Evolutionary conservation across 2,329 filamentous ascomycete species (phyloP).

Genomic region (Colletotrichum lindemuthianum): DNA sequence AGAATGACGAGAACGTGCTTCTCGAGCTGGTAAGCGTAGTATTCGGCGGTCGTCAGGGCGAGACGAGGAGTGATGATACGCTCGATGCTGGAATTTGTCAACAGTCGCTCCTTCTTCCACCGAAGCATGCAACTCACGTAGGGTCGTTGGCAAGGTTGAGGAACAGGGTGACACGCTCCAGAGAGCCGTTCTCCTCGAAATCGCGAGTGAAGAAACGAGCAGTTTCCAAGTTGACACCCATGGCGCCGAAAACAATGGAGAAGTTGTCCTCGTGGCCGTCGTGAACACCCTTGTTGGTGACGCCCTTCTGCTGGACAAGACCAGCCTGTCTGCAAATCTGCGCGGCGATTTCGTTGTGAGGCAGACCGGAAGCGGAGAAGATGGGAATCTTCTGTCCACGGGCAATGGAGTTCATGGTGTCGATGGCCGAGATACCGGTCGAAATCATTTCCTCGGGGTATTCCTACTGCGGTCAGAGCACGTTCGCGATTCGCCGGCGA

Average conservation of each 20-base stretch:
- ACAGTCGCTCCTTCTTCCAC: not conserved
- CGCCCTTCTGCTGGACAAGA: slow-evolving; percentile 81
- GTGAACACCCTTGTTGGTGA: slow-evolving; percentile 92
- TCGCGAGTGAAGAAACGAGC: slow-evolving; percentile 98
- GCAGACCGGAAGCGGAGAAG: slow-evolving; percentile 97
- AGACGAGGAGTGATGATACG: slow-evolving; percentile 99
- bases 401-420: slow-evolving; percentile 98
- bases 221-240: slow-evolving; percentile 99
- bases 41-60: slow-evolving; percentile 96
- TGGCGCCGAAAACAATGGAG: slow-evolving; percentile 98
- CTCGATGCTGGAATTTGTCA: slow-evolving; percentile 76
- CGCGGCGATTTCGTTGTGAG: slow-evolving; percentile 99
- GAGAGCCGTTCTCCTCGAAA: slow-evolving; percentile 98
- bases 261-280: slow-evolving; percentile 99
- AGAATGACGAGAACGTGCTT: slow-evolving; percentile 99
- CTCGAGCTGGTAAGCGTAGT: slow-evolving; percentile 99
- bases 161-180: slow-evolving; percentile 98
- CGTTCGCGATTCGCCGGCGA: too few relatives aligned
- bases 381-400: slow-evolving; percentile 99
- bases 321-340: slow-evolving; percentile 98
- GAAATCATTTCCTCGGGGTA: slow-evolving; percentile 99
- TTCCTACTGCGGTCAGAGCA: slow-evolving; percentile 65
- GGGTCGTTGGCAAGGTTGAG: slow-evolving; percentile 99
- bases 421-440: slow-evolving; percentile 98
- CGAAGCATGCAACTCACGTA: slow-evolving; percentile 70